phyloP scores from a whole-genome alignment of 352 stramenopile species.

The Blastocystis sp. region DNA sequence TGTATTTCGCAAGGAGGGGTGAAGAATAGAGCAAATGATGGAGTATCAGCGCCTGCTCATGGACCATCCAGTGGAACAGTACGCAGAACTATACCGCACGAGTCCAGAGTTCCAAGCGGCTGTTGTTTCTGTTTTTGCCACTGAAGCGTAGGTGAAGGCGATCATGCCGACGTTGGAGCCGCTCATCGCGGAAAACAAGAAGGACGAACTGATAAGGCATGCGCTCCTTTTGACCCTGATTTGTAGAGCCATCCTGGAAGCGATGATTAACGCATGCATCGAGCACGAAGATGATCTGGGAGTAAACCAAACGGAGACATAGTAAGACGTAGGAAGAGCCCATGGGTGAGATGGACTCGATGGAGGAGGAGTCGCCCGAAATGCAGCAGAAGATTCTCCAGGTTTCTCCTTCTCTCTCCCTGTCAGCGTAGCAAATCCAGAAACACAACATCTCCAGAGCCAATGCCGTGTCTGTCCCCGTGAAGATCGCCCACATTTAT shows the following conservation, averaged over 20 bases:
- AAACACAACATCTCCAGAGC: conserved; percentile 23
- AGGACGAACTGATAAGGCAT: neutral
- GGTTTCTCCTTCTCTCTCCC: neutral
- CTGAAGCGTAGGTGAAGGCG: neutral
- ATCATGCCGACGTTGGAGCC: neutral
- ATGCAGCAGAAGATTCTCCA: conserved; percentile 36
- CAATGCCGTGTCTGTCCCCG: neutral
- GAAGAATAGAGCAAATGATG: neutral
- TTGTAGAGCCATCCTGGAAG: neutral
- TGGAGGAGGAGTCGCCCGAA: conserved; percentile 34
- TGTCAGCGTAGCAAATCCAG: conserved; percentile 9
- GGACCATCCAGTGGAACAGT: neutral
- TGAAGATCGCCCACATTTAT: neutral
- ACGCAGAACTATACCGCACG: conserved; percentile 2
- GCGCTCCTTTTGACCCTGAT: neutral
- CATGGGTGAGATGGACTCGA: neutral
- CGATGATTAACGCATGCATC: neutral
- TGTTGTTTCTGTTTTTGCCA: neutral
- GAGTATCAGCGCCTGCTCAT: conserved; percentile 1
- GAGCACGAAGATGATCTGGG: no score
- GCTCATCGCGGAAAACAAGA: neutral
- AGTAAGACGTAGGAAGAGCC: neutral
- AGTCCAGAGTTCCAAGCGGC: neutral
- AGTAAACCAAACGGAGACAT: no score
- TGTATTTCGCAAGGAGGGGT: neutral